Percentiles rank a stretch among this genome's conserved stretches.
These are phyloP conservation scores for Chalciporus sp. DNA, from an alignment of 1,284 basidiomycete species.

Conservation along the genomic window DNA sequence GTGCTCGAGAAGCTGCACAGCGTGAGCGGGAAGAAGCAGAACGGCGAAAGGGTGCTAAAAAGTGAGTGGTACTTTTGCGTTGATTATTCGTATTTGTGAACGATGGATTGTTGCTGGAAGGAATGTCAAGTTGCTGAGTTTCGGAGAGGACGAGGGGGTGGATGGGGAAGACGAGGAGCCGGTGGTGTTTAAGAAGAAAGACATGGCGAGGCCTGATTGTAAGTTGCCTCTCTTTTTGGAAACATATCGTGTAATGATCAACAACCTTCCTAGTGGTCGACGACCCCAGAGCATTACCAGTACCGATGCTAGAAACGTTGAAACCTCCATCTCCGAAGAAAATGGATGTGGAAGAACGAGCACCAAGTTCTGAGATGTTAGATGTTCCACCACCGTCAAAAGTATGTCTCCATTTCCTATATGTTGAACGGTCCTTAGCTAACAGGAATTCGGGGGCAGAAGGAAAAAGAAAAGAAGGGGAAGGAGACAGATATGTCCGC, in stretches of 20 bases:
- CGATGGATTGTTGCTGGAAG: conserved; percentile 42
- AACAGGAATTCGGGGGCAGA: neutral
- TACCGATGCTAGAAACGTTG: conserved; percentile 25
- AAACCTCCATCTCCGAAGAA: conserved; percentile 19
- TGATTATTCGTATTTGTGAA: conserved; percentile 1
- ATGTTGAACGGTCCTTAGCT: neutral
- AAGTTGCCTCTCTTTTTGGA: conserved; percentile 35
- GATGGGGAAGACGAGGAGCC: conserved; percentile 52
- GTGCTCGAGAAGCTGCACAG: conserved; percentile 75
- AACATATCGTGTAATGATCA: conserved; percentile 2
- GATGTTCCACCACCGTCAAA: conserved; percentile 13
- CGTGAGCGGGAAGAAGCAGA: conserved; percentile 77
- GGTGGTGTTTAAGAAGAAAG: conserved; percentile 70
- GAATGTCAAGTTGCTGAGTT: conserved; percentile 86
- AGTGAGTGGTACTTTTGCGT: conserved; percentile 51
- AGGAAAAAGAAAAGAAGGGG: conserved; percentile 43
- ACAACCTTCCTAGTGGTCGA: conserved; percentile 52
- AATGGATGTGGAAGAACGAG: conserved; percentile 11
- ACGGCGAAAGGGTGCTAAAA: conserved; percentile 77
- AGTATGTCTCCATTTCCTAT: conserved; percentile 10
- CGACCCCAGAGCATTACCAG: conserved; percentile 34
- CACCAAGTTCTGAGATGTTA: neutral
- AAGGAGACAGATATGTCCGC: conserved; percentile 59
- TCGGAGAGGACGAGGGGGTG: conserved; percentile 77
- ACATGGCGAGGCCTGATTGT: conserved; percentile 82